Percentiles rank a stretch among this genome's conserved stretches.
Conservation (phyloP, 805 yeast genomes). For the Helenozyma baotianmanensis region DNA sequence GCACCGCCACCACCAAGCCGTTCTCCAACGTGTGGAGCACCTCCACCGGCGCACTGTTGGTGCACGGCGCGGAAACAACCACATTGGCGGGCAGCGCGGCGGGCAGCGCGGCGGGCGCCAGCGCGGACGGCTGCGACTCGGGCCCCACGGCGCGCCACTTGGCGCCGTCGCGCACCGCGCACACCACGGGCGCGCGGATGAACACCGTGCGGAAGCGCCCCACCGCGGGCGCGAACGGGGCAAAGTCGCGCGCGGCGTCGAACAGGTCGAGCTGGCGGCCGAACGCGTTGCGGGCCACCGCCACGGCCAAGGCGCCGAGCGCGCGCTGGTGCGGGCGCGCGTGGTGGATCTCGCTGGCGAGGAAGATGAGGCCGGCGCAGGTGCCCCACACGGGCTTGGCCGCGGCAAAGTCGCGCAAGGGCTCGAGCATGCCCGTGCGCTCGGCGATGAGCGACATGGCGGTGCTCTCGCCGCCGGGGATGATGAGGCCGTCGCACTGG, state of each 20-base stretch:
- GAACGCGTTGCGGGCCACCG: conserved; percentile 68
- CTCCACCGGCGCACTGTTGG: conserved; percentile 30
- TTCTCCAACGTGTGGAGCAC: conserved; percentile 37
- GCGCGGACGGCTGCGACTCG: conserved; percentile 5
- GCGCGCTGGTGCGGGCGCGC: conserved; percentile 52
- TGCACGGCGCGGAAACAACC: conserved; percentile 13
- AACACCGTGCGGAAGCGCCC: conserved; percentile 47
- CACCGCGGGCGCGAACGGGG: conserved; percentile 39
- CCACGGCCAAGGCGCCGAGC: conserved; percentile 61
- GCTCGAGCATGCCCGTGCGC: conserved; percentile 52
- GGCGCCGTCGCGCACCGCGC: conserved; percentile 10
- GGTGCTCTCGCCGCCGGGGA: conserved; percentile 74
- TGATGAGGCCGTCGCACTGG: conserved; percentile 53
- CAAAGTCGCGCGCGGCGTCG: conserved; percentile 40
- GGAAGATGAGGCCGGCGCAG: conserved; percentile 75
- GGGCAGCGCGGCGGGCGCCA: neutral
- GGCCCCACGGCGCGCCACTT: conserved; percentile 11
- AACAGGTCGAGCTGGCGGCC: conserved; percentile 76
- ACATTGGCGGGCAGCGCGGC: neutral
- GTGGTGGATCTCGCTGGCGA: conserved; percentile 50
- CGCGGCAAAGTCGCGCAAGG: conserved; percentile 48
- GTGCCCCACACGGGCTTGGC: conserved; percentile 74
- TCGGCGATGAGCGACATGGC: conserved; percentile 69
- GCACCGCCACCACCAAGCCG: conserved; percentile 62
- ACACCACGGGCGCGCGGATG: conserved; percentile 74